Evolutionary conservation across 192 early-diverging fungal genomes (phyloP).

Genomic region (Coemansia javaensis): DNA sequence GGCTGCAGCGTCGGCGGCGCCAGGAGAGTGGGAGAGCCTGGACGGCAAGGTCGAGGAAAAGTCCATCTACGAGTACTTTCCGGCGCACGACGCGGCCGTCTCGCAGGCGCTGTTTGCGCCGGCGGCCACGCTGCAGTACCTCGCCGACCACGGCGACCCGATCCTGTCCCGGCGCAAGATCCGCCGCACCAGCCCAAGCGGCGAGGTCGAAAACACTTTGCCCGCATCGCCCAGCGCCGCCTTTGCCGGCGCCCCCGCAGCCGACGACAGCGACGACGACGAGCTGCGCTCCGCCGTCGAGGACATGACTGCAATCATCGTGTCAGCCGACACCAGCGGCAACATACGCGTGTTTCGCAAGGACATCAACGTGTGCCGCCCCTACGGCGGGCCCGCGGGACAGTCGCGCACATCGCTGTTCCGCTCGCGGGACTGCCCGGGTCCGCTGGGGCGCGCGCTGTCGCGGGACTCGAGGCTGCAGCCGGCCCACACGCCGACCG

Average conservation of each 20-base stretch:
- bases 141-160: conserved; percentile 54
- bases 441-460: conserved; percentile 10
- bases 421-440: conserved; percentile 6
- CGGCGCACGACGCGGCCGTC: conserved; percentile 54
- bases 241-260: conserved; percentile 5
- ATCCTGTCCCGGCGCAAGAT: conserved; percentile 49
- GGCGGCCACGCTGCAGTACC: conserved; percentile 54
- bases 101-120: conserved; percentile 64
- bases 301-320: conserved; percentile 54
- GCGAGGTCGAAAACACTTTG: conserved; percentile 35
- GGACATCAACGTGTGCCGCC: conserved; percentile 45
- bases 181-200: conserved; percentile 14
- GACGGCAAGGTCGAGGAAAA: conserved; percentile 48
- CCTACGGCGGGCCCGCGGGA: not conserved
- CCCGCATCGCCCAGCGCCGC: conserved; percentile 15
- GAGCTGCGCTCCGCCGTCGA: conserved; percentile 18
- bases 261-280: not conserved
- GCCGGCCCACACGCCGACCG: not conserved
- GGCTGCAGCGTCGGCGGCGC: no score
- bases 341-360: conserved; percentile 63
- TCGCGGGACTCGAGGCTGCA: conserved; percentile 2
- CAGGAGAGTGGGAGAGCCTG: conserved; percentile 48
- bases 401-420: conserved; percentile 13
- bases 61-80: conserved; percentile 53
- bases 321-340: conserved; percentile 59